Base-by-base conservation (phyloP, 2,329 filamentous ascomycete species). In the Pestalotiopsis sp. region DNA sequence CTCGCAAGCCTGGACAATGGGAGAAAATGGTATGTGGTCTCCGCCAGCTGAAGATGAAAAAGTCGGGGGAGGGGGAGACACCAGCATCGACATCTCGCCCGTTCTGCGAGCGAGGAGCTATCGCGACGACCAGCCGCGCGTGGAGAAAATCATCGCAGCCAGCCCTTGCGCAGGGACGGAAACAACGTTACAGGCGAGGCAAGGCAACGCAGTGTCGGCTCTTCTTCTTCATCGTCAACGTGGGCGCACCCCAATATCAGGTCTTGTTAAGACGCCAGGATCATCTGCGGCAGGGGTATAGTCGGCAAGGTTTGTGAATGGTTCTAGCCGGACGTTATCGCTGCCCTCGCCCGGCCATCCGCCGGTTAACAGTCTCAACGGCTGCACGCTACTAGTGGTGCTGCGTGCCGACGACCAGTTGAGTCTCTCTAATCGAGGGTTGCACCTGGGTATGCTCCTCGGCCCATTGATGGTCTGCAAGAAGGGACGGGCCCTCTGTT, bases 291-390 rank as follows among this genome's bases (percentile, higher is more conserved):
- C 17, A 49, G 41, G 63, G 23, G 58, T 45, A 23, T 41, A 27
- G 58, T 61, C 65, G 56, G 65, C 65, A 56, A 45, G 41, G 56
- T 41, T 59, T 41, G 20, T 27, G 27, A 41, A 20, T 62, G 59
- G 65, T 57, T 52, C 36, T 66, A 20, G 63, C 52, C 63, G 63
- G 63, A 66, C 23, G 63, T 66, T 66, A 66, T 61, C 56, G 65
- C 65, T 67, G 65, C 65, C 45, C 31, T 66, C 41, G 64, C 45
- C 64, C 64, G 64, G 20, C 20, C 23, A 57, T 27, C 64, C 64
- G 64, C 64, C 64, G 64, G 45, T 25, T 27, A 25, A n/a, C 13
- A 14, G n/a, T 65, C 56, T 67, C 65, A 59, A 59, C 65, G 56
- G 56, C 56, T 14, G 52, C 52, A 49, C n/a, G 31, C 39, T 45